These are phyloP conservation scores for Antitrichia curtipendula DNA, from an alignment of 225 moss, liverwort and hornwort genomes.

Conservation along the genomic window DNA sequence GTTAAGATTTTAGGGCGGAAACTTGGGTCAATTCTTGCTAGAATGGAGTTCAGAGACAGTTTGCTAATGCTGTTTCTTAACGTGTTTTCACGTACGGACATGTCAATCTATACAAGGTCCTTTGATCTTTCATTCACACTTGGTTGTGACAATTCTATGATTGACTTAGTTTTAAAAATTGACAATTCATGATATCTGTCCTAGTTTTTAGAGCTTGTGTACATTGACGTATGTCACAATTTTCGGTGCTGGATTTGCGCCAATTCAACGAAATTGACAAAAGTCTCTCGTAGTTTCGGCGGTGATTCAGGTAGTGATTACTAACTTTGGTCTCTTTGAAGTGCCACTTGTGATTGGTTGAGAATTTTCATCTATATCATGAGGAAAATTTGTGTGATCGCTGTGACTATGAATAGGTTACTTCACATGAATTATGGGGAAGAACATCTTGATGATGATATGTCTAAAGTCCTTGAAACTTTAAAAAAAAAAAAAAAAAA, in stretches of 20 bases:
- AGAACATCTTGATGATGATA: not conserved
- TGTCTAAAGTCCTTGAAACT: not conserved
- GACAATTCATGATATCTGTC: not conserved
- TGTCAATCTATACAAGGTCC: not conserved
- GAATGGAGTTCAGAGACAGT: not conserved
- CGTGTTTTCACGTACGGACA: not conserved
- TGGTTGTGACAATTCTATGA: not conserved
- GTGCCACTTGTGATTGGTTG: not conserved
- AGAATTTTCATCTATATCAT: not conserved
- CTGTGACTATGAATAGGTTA: not conserved
- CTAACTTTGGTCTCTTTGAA: not conserved
- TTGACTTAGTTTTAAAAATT: not conserved
- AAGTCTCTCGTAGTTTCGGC: not conserved
- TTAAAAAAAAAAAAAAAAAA: too few relatives aligned
- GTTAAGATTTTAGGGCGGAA: not conserved
- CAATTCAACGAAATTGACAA: not conserved
- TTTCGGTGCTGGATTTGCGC: not conserved
- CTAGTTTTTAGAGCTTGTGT: not conserved
- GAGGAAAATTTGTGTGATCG: not conserved
- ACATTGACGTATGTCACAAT: not conserved
- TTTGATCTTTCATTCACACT: not conserved
- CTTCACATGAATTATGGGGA: not conserved
- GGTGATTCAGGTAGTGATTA: not conserved
- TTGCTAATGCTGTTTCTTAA: too few relatives aligned
- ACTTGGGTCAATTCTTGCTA: not conserved